Conservation (phyloP, 2,329 filamentous ascomycete genomes). For the Epichloe elymi region DNA sequence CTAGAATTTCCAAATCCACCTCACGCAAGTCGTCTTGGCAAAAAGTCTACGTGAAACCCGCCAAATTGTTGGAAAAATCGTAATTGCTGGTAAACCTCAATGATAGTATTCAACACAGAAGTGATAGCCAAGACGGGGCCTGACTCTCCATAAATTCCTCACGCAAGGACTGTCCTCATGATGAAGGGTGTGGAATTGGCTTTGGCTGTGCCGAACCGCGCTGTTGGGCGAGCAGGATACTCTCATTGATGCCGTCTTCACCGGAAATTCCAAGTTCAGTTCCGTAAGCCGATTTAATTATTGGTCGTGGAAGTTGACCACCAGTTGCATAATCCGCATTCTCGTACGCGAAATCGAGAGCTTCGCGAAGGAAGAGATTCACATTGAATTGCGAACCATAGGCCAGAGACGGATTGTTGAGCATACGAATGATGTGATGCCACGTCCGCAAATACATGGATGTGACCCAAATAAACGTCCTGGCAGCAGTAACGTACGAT, state of each 20-base stretch:
- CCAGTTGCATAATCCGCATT: conserved; percentile 16
- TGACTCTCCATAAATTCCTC: too few species aligned
- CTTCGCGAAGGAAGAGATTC: conserved; percentile 15
- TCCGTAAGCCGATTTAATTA: conserved; percentile 13
- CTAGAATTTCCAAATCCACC: background rate
- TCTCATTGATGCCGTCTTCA: background rate
- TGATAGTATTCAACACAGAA: background rate
- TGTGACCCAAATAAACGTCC: conserved; percentile 18
- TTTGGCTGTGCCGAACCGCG: background rate
- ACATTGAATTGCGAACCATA: conserved; percentile 14
- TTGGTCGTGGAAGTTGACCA: conserved; percentile 19
- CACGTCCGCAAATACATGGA: conserved; percentile 16
- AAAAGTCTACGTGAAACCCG: too few species aligned
- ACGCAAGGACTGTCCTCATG: too few species aligned
- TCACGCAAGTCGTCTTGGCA: background rate
- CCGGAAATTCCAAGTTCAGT: conserved; percentile 4
- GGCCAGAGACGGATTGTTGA: background rate
- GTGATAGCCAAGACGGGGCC: background rate
- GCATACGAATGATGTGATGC: conserved; percentile 9
- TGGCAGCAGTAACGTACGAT: conserved; percentile 11
- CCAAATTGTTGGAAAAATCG: too few species aligned
- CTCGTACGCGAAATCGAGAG: conserved; percentile 17
- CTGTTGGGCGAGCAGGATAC: background rate
- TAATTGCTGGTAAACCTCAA: too few species aligned
- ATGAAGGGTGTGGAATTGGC: too few species aligned